Base-by-base conservation (phyloP, 352 stramenopile species). In the Phytophthora brassicae region DNA sequence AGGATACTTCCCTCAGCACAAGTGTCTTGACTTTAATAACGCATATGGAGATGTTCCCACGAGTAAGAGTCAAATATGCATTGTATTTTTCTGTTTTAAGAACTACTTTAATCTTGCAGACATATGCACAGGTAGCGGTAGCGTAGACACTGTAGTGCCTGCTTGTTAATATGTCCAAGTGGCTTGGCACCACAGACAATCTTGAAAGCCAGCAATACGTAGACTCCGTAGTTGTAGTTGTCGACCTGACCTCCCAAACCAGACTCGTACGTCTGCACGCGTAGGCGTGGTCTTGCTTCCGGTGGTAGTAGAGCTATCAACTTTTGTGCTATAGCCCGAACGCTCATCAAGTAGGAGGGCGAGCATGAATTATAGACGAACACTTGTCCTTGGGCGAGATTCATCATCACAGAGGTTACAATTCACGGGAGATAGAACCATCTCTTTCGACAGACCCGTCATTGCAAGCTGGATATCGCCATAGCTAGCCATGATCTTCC, bases 221-320 rank as follows among this genome's bases (percentile, higher is more conserved):
- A 56, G 6, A 66, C 17, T 1, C 43, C 42, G 12, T 50, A 66
- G 26, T 66, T 60, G 43, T 66, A 60, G 44, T 35, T 56, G 26
- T 66, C 50, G 4, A 35, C n/a, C 33, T 66, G 43, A 31, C 50
- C 20, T 14, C 50, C 49, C 8, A 66, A 12, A 6, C 53, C 31
- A 1, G 31, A 35, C 6, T 45, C 23, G 14, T 38, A 38, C 11
- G 9, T 46, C 19, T 33, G 16, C 24, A 50, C 17, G 9, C 20
- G 45, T 6, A 16, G 23, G 9, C 31, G 35, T 0, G 24, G 24
- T 20, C 12, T 5, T 3, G 20, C 33, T 11, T 23, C 17, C 13
- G 12, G 5, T 45, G 45, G 45, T 12, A 63, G 17, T n/a, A 63
- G 22, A n/a, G 26, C 2, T 22, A 46, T 38, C 19, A 57, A 13